Base-by-base conservation (phyloP, 208 protist species). In the Trypanosoma boissoni region DNA sequence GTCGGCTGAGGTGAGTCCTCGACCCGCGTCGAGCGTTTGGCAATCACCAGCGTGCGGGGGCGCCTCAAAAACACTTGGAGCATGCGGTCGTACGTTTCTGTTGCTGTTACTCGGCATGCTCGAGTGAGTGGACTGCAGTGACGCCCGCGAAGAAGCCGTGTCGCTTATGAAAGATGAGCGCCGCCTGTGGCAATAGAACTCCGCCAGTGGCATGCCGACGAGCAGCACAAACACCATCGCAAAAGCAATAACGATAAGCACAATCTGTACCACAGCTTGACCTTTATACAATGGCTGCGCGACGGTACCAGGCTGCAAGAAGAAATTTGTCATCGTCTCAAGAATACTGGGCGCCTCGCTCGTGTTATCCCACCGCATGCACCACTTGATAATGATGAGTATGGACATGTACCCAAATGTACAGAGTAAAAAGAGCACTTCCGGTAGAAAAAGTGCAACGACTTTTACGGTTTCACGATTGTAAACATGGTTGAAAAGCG, bases 301-400 rank as follows among this genome's bases (percentile, higher is more conserved):
- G 32, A 78, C 56, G 36, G 48, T 62, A 53, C 74, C 64, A 18
- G 74, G 77, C 23, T 71, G 74, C 9, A 98, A 72, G 70, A 98
- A 98, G 74, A 98, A 97, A 75, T 97, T 87, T 65, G 97, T 97
- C 65, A 98, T 82, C n/a, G 77, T 76, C 46, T 93, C 78, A 16
- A 97, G 83, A 2, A 98, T 59, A 21, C 68, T 81, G 7, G 94
- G 92, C 0, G 88, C 80, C 45, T 78, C 68, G 57, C 73, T 55
- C n/a, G 73, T 81, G 61, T 68, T 76, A 28, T 78, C 64, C 72
- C 81, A 84, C 28, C 49, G 20, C 26, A 64, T 83, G 50, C 52
- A 72, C 96, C 97, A 99, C 83, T 99, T 99, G 52, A 94, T 70
- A 41, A 99, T 74, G 51, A 99, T 99, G 14, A 99, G 69, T 58